A percentile compares a stretch with the other conserved stretches of the same genome.
These are phyloP conservation scores for Phytophthora rubi DNA, from an alignment of 352 stramenopile species.

Conservation along the genomic window DNA sequence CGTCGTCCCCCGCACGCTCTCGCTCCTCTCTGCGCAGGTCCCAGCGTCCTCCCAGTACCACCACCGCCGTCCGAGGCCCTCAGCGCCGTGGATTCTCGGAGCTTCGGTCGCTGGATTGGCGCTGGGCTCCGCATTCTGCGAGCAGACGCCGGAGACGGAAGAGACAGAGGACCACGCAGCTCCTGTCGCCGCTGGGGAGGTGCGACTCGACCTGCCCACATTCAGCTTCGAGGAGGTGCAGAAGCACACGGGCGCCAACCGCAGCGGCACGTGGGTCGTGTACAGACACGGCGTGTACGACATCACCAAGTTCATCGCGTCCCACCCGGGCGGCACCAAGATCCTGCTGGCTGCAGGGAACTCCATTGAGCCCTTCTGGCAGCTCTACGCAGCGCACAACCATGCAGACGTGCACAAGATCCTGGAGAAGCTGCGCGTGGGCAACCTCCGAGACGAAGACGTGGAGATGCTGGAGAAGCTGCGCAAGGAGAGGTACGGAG, in stretches of 20 bases:
- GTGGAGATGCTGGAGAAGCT: constrained; percentile 88
- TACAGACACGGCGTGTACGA: constrained; percentile 96
- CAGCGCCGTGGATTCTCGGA: constrained; percentile 10
- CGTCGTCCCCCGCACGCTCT: constrained; percentile 3
- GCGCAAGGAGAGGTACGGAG: constrained; percentile 81
- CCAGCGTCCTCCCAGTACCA: neutral
- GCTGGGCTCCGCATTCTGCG: constrained; percentile 23
- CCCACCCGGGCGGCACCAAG: constrained; percentile 93
- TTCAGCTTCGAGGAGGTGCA: constrained; percentile 78
- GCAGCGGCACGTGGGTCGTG: constrained; percentile 92
- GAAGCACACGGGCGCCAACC: constrained; percentile 71
- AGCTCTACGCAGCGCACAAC: constrained; percentile 97
- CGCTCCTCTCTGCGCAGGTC: neutral
- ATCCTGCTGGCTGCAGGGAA: constrained; percentile 89
- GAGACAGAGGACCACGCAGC: neutral
- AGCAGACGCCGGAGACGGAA: constrained; percentile 18
- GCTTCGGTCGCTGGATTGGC: constrained; percentile 18
- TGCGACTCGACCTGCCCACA: constrained; percentile 57
- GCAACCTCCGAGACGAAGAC: constrained; percentile 88
- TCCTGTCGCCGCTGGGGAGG: constrained; percentile 35
- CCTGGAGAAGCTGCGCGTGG: constrained; percentile 91
- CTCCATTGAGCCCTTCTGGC: constrained; percentile 94
- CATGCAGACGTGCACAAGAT: constrained; percentile 92
- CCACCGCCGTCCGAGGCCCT: neutral
- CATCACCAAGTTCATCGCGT: constrained; percentile 95